Conservation (phyloP, 768 basidiomycete genomes). For the Kwoniella heveanensis region DNA sequence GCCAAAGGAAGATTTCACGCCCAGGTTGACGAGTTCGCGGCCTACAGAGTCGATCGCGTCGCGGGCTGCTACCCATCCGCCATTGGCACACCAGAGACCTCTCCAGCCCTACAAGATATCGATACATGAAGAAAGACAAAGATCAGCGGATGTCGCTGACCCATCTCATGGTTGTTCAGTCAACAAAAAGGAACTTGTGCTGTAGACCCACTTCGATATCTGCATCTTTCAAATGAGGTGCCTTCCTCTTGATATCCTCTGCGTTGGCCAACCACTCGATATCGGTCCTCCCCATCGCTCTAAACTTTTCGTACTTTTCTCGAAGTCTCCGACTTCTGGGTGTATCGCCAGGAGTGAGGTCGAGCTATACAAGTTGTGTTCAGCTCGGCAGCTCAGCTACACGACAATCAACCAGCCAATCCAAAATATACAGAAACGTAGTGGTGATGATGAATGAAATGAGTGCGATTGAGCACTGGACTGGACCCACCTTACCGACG, state of each 20-base stretch:
- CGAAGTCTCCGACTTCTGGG: slow-evolving; percentile 17
- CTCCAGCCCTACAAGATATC: slow-evolving; percentile 51
- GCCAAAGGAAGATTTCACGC: slow-evolving; percentile 47
- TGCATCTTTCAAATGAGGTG: slow-evolving; percentile 28
- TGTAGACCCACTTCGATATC: slow-evolving; percentile 28
- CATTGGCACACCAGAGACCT: slow-evolving; percentile 38
- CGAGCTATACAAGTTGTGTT: too few species aligned
- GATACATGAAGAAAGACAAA: neutral
- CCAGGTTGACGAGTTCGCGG: slow-evolving; percentile 31
- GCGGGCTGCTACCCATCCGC: slow-evolving; percentile 53
- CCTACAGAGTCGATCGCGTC: slow-evolving; percentile 50
- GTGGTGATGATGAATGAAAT: neutral
- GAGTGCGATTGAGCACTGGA: neutral
- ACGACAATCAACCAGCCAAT: too few species aligned
- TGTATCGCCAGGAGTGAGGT: slow-evolving; percentile 22
- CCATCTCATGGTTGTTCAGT: too few species aligned
- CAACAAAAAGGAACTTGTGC: too few species aligned
- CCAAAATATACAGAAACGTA: too few species aligned
- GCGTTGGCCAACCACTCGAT: slow-evolving; percentile 39
- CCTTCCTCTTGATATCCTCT: slow-evolving; percentile 31
- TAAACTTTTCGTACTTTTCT: slow-evolving; percentile 26
- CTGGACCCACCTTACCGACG: slow-evolving; percentile 43
- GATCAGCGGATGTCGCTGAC: too few species aligned
- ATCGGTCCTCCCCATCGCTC: slow-evolving; percentile 14
- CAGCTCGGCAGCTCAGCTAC: too few species aligned